Percentiles rank a stretch among this genome's conserved stretches.
phyloP scores from a whole-genome alignment of 1,139 yeast genomes.

The Scheffersomyces illinoinensis region DNA sequence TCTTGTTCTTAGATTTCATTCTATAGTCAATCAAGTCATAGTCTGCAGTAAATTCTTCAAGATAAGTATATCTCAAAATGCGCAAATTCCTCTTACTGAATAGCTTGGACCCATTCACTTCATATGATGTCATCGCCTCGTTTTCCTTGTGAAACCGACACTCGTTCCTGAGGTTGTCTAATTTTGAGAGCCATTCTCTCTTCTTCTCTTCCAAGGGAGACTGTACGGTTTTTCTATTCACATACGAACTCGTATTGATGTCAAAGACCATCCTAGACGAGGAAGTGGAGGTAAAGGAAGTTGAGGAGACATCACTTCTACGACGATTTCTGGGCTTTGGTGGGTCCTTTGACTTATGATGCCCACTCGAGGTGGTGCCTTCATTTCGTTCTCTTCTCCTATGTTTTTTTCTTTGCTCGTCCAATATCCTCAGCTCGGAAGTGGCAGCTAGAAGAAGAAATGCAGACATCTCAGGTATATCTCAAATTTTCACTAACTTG shows the following conservation, averaged over 20 bases:
- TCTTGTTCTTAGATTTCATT: constrained; percentile 19
- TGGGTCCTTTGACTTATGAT: neutral
- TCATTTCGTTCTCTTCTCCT: neutral
- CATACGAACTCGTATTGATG: constrained; percentile 12
- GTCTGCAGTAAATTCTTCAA: constrained; percentile 19
- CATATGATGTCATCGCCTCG: constrained; percentile 16
- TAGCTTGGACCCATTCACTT: constrained; percentile 13
- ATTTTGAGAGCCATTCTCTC: constrained; percentile 16
- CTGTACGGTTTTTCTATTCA: constrained; percentile 7
- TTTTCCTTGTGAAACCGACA: constrained; percentile 18
- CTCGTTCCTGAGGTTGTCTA: constrained; percentile 9
- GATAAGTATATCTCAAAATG: constrained; percentile 28
- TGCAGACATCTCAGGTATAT: neutral
- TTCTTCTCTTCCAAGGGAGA: constrained; percentile 17
- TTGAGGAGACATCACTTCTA: neutral
- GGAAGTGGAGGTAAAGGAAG: neutral
- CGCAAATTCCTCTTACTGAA: constrained; percentile 21
- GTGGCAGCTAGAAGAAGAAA: neutral
- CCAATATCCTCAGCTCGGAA: neutral
- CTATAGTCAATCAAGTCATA: constrained; percentile 10
- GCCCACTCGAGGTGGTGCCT: neutral
- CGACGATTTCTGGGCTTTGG: neutral
- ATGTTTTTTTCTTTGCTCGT: neutral
- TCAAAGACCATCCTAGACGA: constrained; percentile 16
- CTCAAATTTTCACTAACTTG: neutral